A percentile compares a stretch with the other conserved stretches of the same genome.
Conservation (phyloP, 345 rosid species). For the Psidium guajava region DNA sequence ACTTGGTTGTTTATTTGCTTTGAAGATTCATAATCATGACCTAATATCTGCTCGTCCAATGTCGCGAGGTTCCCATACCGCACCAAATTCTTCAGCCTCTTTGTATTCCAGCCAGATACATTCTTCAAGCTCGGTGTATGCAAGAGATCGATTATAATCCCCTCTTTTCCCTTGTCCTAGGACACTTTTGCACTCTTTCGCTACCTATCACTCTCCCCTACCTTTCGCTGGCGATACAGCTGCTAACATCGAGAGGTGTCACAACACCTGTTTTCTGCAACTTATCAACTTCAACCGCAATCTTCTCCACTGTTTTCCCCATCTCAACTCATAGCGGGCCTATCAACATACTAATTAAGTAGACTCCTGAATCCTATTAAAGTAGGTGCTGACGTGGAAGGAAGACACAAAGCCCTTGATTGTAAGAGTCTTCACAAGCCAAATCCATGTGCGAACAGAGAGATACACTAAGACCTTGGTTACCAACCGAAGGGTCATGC, state of each 20-base stretch:
- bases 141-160: slow-evolving; percentile 31
- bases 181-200: slow-evolving; percentile 11
- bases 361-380: slow-evolving; percentile 58
- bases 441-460: slow-evolving; percentile 33
- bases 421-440: slow-evolving; percentile 52
- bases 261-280: slow-evolving; percentile 18
- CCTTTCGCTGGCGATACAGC: background rate
- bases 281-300: slow-evolving; percentile 23
- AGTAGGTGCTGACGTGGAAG: slow-evolving; percentile 59
- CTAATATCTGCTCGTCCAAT: slow-evolving; percentile 42
- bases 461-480: slow-evolving; percentile 43
- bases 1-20: slow-evolving; percentile 16
- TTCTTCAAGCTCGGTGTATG: slow-evolving; percentile 44
- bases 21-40: slow-evolving; percentile 26
- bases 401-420: slow-evolving; percentile 58
- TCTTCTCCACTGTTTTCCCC: slow-evolving; percentile 22
- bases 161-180: slow-evolving; percentile 21
- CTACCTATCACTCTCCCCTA: background rate
- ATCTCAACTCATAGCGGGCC: slow-evolving; percentile 57
- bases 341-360: slow-evolving; percentile 39
- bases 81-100: slow-evolving; percentile 49
- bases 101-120: slow-evolving; percentile 60
- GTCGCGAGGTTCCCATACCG: slow-evolving; percentile 41
- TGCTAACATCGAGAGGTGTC: background rate
- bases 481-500: slow-evolving; percentile 16